phyloP scores from a whole-genome alignment of 768 basidiomycete species.

The Kockovaella imperatae region DNA sequence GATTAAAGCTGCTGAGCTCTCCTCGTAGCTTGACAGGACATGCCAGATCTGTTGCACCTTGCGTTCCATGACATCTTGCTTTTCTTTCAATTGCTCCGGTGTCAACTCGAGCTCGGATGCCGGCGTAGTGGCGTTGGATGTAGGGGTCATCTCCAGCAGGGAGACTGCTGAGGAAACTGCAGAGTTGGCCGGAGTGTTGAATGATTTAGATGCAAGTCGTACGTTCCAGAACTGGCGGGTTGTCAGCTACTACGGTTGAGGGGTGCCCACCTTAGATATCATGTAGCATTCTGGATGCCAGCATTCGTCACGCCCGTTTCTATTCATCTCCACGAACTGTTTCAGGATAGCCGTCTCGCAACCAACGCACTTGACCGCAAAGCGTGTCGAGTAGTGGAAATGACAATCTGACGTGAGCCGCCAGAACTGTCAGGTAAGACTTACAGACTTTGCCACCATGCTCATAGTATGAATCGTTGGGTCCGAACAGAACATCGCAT shows the following conservation, averaged over 20 bases:
- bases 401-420: slow-evolving; percentile 59
- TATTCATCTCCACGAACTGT: slow-evolving; percentile 98
- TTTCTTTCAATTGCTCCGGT: slow-evolving; percentile 69
- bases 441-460: slow-evolving; percentile 85
- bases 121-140: slow-evolving; percentile 14
- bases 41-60: slow-evolving; percentile 99
- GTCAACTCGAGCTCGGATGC: slow-evolving; percentile 55
- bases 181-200: slow-evolving; percentile 38
- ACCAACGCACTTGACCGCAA: slow-evolving; percentile 96
- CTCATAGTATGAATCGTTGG: slow-evolving; percentile 98
- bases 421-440: slow-evolving; percentile 14
- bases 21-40: slow-evolving; percentile 94
- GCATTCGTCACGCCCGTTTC: slow-evolving; percentile 95
- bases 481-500: slow-evolving; percentile 91
- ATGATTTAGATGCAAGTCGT: slow-evolving; percentile 52
- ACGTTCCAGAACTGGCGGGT: slow-evolving; percentile 89
- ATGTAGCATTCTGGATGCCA: slow-evolving; percentile 99
- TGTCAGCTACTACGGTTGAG: neutral
- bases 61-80: slow-evolving; percentile 89
- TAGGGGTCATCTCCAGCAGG: slow-evolving; percentile 29
- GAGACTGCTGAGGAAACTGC: slow-evolving; percentile 40
- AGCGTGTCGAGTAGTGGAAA: slow-evolving; percentile 97
- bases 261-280: slow-evolving; percentile 82
- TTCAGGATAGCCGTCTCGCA: slow-evolving; percentile 96
- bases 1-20: slow-evolving; percentile 97